Conservation (phyloP, 2,329 filamentous ascomycete species). For the Beauveria asiatica region DNA sequence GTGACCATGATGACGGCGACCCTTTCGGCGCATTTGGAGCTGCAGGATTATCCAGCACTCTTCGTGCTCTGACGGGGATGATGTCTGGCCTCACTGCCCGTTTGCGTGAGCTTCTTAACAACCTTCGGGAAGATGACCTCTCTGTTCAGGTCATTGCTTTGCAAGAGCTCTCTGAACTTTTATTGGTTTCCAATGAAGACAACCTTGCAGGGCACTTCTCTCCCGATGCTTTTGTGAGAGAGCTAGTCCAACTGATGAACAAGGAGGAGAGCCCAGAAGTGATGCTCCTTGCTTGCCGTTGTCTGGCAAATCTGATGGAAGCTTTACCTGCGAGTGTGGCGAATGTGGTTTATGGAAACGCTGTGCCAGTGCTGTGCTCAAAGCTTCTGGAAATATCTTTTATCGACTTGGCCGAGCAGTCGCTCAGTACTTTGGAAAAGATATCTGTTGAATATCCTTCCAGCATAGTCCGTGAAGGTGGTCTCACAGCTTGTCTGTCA, state of each 20-base stretch:
- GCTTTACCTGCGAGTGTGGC: constrained; percentile 85
- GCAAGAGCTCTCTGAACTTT: constrained; percentile 85
- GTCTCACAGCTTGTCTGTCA: constrained; percentile 87
- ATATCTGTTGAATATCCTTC: constrained; percentile 94
- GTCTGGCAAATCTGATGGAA: constrained; percentile 95
- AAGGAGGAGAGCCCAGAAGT: constrained; percentile 94
- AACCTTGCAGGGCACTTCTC: constrained; percentile 92
- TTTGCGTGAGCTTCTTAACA: constrained; percentile 67
- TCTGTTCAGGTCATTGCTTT: constrained; percentile 86
- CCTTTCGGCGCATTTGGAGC: constrained; percentile 61
- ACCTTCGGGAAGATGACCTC: constrained; percentile 75
- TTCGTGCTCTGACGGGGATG: constrained; percentile 83
- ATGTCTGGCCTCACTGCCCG: constrained; percentile 77
- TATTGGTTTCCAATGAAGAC: constrained; percentile 93
- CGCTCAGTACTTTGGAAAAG: constrained; percentile 91
- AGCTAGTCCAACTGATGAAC: constrained; percentile 85
- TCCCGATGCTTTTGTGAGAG: constrained; percentile 90
- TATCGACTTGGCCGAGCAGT: constrained; percentile 95
- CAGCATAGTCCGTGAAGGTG: constrained; percentile 91
- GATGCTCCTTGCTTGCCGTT: constrained; percentile 93
- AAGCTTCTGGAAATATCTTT: constrained; percentile 94
- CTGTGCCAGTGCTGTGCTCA: constrained; percentile 87
- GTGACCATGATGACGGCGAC: constrained; percentile 60
- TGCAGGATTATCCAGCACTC: constrained; percentile 65
- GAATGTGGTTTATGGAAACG: constrained; percentile 95